A percentile compares a stretch with the other conserved stretches of the same genome.
phyloP scores from a whole-genome alignment of 2,329 filamentous ascomycete genomes.

The Phialemoniopsis sp. region DNA sequence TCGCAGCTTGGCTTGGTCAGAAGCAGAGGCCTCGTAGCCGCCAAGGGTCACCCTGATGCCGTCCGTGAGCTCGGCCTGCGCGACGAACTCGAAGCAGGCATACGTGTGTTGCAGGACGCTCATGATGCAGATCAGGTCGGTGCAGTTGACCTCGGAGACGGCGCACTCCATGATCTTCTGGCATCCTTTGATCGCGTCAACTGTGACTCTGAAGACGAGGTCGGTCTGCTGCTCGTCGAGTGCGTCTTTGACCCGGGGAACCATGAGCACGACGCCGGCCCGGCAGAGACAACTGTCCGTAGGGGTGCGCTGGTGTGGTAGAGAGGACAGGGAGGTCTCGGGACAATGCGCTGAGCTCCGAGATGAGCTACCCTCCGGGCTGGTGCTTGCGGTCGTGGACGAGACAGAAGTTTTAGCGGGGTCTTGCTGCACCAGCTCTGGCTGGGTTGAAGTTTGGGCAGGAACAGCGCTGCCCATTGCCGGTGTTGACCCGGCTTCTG shows the following conservation, averaged over 20 bases:
- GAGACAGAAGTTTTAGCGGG: too few relatives aligned
- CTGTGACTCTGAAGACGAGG: background rate
- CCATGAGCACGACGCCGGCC: background rate
- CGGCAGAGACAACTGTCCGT: constrained; percentile 1
- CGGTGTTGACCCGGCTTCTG: too few relatives aligned
- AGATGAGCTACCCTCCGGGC: too few relatives aligned
- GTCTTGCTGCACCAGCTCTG: too few relatives aligned
- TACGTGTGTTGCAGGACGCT: constrained; percentile 3
- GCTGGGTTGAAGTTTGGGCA: too few relatives aligned
- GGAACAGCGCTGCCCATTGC: too few relatives aligned
- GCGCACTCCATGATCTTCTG: background rate
- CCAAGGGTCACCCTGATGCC: too few relatives aligned
- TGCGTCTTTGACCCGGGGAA: background rate
- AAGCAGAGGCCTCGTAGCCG: too few relatives aligned
- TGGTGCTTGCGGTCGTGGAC: too few relatives aligned
- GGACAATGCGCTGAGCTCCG: background rate
- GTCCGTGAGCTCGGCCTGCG: background rate
- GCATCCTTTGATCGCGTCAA: background rate
- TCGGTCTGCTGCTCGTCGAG: background rate
- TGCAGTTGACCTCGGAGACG: background rate
- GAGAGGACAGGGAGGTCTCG: background rate
- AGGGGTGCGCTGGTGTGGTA: background rate
- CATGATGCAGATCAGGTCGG: constrained; percentile 3
- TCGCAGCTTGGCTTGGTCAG: too few relatives aligned
- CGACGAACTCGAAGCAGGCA: constrained; percentile 1